Evolutionary conservation across 768 basidiomycete species (phyloP), one percentile per base, ranked within the genome.

Genomic region (Clitopilus passeckerianus): DNA sequence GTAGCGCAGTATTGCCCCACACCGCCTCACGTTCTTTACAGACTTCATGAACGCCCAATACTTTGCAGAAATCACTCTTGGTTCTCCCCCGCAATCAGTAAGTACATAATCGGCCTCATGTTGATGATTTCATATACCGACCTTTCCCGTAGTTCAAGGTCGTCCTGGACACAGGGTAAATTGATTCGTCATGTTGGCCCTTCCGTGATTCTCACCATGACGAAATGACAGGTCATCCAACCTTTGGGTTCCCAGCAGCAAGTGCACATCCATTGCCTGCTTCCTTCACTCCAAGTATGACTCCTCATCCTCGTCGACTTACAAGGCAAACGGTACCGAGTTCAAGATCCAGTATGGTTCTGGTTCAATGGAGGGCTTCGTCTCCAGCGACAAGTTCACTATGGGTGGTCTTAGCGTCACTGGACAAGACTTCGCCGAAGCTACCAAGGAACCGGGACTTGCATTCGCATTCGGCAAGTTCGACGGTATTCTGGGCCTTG

Each of bases 11-110:
- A 33, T 33, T 55, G 30, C 35, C 54, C 46, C 46, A 50, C 46
- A 22, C 46, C 14, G 41, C n/a, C 24, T 61, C 41, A 64, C 59
- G 53, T 52, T 63, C 57, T 59, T 34, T 5, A 20, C 56, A 97
- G 95, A 98, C 80, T 98, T 93, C 77, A 86, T 95, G 87, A 98
- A 98, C 71, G 95, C 97, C 34, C 95, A 99, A 72, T 98, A 99
- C 75, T 99, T 83, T 70, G 83, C 94, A 18, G 90, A 94, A 62
- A 96, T 98, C 61, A 69, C 78, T 1, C 71, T 98, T 57, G 96
- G 96, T 15, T 82, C 78, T 0, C 96, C 96, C 20, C 82, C 93
- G 34, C 96, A 98, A 73, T 75, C 68, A 3, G 89, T 90, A 71
- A 70, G 86, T 75, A 18, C 44, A 20, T 30, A 34, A 37, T 23